phyloP scores from a whole-genome alignment of 306 rosid genomes.

The Cucurbita argyrosperma region DNA sequence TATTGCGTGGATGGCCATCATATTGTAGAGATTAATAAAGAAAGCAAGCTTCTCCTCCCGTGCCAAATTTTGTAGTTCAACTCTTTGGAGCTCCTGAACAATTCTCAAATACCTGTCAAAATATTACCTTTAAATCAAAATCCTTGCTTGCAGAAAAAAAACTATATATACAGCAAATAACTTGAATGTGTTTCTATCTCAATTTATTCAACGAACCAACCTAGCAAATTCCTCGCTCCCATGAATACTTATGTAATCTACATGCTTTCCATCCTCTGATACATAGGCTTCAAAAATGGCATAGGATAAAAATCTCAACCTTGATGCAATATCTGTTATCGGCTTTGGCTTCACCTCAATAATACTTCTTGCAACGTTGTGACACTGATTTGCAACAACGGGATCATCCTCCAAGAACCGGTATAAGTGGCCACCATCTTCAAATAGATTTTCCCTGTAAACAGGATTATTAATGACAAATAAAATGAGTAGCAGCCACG shows the following conservation, averaged over 20 bases:
- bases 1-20: slow-evolving; percentile 92
- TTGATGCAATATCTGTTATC: slow-evolving; percentile 59
- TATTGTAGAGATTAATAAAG: slow-evolving; percentile 83
- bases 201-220: slow-evolving; percentile 21
- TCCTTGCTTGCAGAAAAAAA: neutral
- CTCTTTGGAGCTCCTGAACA: slow-evolving; percentile 90
- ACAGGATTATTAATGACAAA: neutral
- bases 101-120: slow-evolving; percentile 68
- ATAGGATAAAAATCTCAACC: slow-evolving; percentile 49
- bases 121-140: neutral
- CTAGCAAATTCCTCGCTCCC: slow-evolving; percentile 94
- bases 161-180: neutral
- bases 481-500: neutral
- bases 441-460: slow-evolving; percentile 54
- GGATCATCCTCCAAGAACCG: slow-evolving; percentile 89
- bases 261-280: slow-evolving; percentile 51
- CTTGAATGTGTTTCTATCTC: neutral
- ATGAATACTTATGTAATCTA: slow-evolving; percentile 64
- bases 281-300: slow-evolving; percentile 80
- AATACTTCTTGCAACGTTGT: slow-evolving; percentile 74
- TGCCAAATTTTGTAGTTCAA: slow-evolving; percentile 40
- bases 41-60: slow-evolving; percentile 91
- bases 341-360: slow-evolving; percentile 62
- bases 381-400: slow-evolving; percentile 54
- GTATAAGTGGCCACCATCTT: slow-evolving; percentile 76